Conservation (phyloP, 2,329 filamentous ascomycete species). For the Pseudogymnoascus sp. region DNA sequence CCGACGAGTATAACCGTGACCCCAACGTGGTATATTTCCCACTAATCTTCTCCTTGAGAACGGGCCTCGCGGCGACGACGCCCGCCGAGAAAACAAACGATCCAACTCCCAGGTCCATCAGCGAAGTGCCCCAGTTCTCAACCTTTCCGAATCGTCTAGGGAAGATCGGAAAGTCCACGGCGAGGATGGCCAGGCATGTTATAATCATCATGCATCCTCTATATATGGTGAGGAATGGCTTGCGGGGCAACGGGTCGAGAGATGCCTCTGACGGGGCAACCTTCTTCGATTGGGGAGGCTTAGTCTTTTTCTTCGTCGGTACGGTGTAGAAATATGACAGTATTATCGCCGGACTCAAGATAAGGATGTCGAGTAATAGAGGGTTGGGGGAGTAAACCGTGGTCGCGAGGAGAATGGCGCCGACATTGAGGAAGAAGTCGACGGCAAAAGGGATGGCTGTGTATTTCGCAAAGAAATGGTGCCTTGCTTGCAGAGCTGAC, state of each 20-base stretch:
- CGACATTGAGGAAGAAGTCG: conserved; percentile 84
- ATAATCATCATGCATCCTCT: conserved; percentile 84
- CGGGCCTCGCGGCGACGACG: conserved; percentile 74
- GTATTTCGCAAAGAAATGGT: conserved; percentile 75
- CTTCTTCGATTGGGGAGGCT: conserved; percentile 37
- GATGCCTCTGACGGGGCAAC: conserved; percentile 27
- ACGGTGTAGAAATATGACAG: conserved; percentile 44
- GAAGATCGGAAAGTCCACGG: conserved; percentile 90
- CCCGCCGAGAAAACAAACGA: conserved; percentile 95
- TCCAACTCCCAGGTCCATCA: conserved; percentile 96
- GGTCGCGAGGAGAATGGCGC: conserved; percentile 70
- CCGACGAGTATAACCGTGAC: conserved; percentile 53
- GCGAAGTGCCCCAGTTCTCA: conserved; percentile 97
- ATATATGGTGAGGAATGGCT: conserved; percentile 88
- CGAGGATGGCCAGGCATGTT: conserved; percentile 87
- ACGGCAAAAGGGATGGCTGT: conserved; percentile 56
- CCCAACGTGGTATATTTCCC: conserved; percentile 41
- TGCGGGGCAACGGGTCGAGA: conserved; percentile 58
- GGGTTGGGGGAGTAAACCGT: conserved; percentile 75
- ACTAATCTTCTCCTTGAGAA: conserved; percentile 59
- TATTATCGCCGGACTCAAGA: conserved; percentile 58
- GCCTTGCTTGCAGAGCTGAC: conserved; percentile 77
- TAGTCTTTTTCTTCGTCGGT: conserved; percentile 42
- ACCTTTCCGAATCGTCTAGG: conserved; percentile 94
- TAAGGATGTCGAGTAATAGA: conserved; percentile 62